phyloP scores from a whole-genome alignment of 148 eudicot genomes.

The Euryodendron excelsum region DNA sequence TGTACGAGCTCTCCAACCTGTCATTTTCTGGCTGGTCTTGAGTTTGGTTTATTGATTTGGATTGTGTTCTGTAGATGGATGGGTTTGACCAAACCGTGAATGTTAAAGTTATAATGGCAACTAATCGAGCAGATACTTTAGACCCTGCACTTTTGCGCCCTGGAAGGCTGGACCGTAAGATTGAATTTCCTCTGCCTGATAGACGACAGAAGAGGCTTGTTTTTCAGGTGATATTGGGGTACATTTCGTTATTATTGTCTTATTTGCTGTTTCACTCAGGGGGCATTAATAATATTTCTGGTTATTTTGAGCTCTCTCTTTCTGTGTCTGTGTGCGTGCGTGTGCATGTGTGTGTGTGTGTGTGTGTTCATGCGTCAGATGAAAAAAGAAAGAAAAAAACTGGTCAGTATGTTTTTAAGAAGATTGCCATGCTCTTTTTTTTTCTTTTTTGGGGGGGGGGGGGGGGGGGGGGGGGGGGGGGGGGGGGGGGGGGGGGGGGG shows the following conservation, averaged over 20 bases:
- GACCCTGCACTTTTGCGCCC: slow-evolving; percentile 92
- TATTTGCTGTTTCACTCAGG: background rate
- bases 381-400: too few relatives aligned
- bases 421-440: too few relatives aligned
- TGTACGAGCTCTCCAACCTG: background rate
- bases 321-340: too few relatives aligned
- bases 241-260: background rate
- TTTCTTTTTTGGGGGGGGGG: too few relatives aligned
- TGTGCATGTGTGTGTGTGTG: too few relatives aligned
- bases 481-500: too few relatives aligned
- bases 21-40: background rate
- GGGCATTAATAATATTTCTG: too few relatives aligned
- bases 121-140: slow-evolving; percentile 87
- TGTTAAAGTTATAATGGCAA: slow-evolving; percentile 93
- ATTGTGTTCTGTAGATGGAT: slow-evolving; percentile 62
- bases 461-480: too few relatives aligned
- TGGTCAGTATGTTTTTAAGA: too few relatives aligned
- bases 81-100: slow-evolving; percentile 95
- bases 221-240: slow-evolving; percentile 55
- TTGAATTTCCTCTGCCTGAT: slow-evolving; percentile 90
- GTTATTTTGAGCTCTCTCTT: too few relatives aligned
- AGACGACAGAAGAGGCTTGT: slow-evolving; percentile 90
- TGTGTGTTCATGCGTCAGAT: too few relatives aligned
- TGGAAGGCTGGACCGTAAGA: slow-evolving; percentile 86
- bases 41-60: too few relatives aligned